phyloP scores from a whole-genome alignment of 2,329 filamentous ascomycete genomes.

The Dothistroma septosporum region DNA sequence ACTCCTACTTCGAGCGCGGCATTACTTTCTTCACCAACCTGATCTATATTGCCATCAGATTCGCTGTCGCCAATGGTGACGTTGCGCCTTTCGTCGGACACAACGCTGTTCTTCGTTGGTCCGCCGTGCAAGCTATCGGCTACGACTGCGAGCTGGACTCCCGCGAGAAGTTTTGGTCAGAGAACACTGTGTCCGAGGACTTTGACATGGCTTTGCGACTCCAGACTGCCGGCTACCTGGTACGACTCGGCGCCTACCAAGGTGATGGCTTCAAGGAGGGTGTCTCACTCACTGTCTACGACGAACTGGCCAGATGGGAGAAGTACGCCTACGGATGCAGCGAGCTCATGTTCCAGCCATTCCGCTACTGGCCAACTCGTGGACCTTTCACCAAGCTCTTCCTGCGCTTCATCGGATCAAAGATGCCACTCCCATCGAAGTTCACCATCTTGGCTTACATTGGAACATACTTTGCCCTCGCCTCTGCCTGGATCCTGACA shows the following conservation, averaged over 20 bases:
- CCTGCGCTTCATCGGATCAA: conserved; percentile 66
- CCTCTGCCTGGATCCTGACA: conserved; percentile 70
- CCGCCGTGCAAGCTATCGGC: conserved; percentile 67
- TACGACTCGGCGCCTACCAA: conserved; percentile 68
- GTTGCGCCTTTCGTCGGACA: conserved; percentile 78
- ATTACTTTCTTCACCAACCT: conserved; percentile 54
- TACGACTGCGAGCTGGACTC: conserved; percentile 67
- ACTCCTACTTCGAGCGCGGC: conserved; percentile 56
- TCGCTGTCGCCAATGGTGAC: conserved; percentile 71
- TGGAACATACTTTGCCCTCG: conserved; percentile 76
- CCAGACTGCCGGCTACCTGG: conserved; percentile 67
- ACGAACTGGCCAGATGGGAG: conserved; percentile 80
- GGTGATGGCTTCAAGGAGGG: conserved; percentile 78
- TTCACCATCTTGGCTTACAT: conserved; percentile 73
- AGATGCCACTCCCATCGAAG: conserved; percentile 71
- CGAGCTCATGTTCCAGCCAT: conserved; percentile 74
- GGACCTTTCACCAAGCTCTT: conserved; percentile 79
- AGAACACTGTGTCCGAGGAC: conserved; percentile 74
- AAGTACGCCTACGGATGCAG: conserved; percentile 84
- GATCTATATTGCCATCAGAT: conserved; percentile 72
- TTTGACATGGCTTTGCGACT: conserved; percentile 78
- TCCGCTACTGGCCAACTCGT: conserved; percentile 66
- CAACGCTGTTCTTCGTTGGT: conserved; percentile 72
- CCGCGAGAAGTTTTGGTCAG: conserved; percentile 73
- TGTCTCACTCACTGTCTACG: conserved; percentile 78